Base-by-base conservation (phyloP, 352 stramenopile genomes). In the Phytophthora constricta region DNA sequence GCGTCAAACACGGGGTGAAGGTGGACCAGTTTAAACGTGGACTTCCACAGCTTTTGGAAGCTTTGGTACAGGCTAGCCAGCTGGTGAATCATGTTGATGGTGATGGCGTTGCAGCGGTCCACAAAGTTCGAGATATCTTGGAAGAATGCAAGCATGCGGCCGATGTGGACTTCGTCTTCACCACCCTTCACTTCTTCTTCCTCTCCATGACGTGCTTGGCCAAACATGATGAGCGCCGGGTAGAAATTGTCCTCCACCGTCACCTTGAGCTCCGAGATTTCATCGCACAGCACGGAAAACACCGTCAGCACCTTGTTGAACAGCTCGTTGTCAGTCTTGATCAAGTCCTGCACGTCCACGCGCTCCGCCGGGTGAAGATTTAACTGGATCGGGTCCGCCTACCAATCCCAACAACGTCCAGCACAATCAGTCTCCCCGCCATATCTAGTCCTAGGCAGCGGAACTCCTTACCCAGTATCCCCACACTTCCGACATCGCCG, bases 41-140 rank as follows among this genome's bases (percentile, higher is more conserved):
- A 92, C 62, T 95, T 93, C 85, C 90, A 97, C 5, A 96, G 62
- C 63, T 92, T 92, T 64, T 96, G 85, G 56, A 92, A 92, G 51
- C 83, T 92, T 52, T 95, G 85, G 72, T 95, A 96, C 39, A 97
- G 55, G 55, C 82, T 91, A 22, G 90, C 87, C 22, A 97, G 75
- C 60, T 97, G 90, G 56, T 97, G 91, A n/a, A 97, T 80, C 68
- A 96, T 89, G 71, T 97, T 97, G 72, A 94, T 89, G 46, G 82
- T 90, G 59, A 97, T 94, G 9, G 82, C 79, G 53, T 96, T 92
- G 76, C 86, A 96, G 47, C 91, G 87, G 49, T 96, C 85, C 26
- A 96, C 86, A 73, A 97, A 97, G 71, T 97, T 97, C 11, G 84
- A 92, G 33, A 97, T 84, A 26, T 97, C 90, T 67, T 96, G 89